Evolutionary conservation across 805 yeast species (phyloP).

Genomic region (Wickerhamiella brachini): DNA sequence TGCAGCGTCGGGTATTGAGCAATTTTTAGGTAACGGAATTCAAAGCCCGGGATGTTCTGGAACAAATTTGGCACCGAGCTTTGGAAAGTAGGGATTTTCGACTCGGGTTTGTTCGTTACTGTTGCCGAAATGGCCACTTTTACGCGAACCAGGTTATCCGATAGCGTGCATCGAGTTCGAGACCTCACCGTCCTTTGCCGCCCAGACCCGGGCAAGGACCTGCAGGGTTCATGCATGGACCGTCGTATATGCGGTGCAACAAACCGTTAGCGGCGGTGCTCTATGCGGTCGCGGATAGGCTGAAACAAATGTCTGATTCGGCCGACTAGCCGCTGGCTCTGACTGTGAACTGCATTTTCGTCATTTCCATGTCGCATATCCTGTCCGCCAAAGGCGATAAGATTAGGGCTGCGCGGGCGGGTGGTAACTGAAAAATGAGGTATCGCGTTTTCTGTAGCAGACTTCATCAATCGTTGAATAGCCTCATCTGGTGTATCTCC

Average conservation of each 20-base stretch:
- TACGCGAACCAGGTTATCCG: background rate
- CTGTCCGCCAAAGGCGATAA: slow-evolving; percentile 12
- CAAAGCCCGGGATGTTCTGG: background rate
- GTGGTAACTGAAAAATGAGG: slow-evolving; percentile 17
- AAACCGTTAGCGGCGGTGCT: background rate
- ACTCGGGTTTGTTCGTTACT: too few species aligned
- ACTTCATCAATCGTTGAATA: slow-evolving; percentile 11
- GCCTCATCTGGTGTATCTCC: slow-evolving; percentile 20
- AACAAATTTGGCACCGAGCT: background rate
- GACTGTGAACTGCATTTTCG: background rate
- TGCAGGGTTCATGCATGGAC: background rate
- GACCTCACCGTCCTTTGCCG: background rate
- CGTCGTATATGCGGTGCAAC: background rate
- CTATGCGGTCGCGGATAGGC: background rate
- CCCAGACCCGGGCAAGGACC: background rate
- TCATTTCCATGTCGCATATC: background rate
- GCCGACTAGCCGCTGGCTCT: background rate
- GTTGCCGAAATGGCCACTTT: too few species aligned
- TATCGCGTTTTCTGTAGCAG: slow-evolving; percentile 18
- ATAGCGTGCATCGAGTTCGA: background rate
- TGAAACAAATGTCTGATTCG: background rate
- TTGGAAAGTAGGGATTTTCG: too few species aligned
- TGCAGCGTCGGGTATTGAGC: background rate
- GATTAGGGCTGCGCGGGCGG: slow-evolving; percentile 20
- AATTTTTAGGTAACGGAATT: background rate